These are phyloP conservation scores for Pseudozyma tsukubaensis DNA, from an alignment of 1,284 basidiomycete species.

Conservation along the genomic window DNA sequence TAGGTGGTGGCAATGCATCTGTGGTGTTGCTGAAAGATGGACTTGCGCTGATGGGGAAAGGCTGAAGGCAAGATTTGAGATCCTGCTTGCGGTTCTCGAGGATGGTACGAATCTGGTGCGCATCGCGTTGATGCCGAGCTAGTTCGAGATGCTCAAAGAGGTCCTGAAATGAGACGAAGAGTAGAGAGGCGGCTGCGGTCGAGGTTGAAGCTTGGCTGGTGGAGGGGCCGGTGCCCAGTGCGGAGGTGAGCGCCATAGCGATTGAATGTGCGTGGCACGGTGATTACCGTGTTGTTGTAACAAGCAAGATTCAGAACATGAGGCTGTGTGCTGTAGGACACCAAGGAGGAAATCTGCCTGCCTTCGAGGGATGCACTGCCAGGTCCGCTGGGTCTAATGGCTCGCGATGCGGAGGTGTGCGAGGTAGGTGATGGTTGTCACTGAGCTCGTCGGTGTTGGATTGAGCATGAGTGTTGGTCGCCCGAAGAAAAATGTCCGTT, in stretches of 20 bases:
- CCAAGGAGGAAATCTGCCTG: too few species aligned
- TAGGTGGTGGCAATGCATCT: conserved; percentile 43
- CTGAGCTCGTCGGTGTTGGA: neutral
- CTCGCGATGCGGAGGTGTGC: too few species aligned
- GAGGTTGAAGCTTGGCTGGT: conserved; percentile 4
- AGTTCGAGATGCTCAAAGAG: conserved; percentile 62
- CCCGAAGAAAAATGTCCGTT: conserved; percentile 20
- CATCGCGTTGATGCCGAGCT: conserved; percentile 38
- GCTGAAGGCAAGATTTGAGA: conserved; percentile 49
- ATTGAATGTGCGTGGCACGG: neutral
- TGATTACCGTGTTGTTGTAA: too few species aligned
- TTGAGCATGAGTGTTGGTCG: conserved; percentile 6
- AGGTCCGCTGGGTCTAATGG: too few species aligned
- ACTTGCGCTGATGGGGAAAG: conserved; percentile 24
- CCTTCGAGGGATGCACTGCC: too few species aligned
- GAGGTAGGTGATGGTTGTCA: conserved; percentile 2
- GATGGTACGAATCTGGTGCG: conserved; percentile 35
- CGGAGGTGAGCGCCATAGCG: conserved; percentile 1
- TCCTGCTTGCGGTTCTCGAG: conserved; percentile 37
- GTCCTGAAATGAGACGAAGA: conserved; percentile 56
- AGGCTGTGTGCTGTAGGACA: too few species aligned
- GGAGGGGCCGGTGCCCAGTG: neutral
- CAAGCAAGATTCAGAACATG: too few species aligned
- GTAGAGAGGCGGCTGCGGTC: conserved; percentile 7
- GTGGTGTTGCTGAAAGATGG: conserved; percentile 11